A percentile compares a stretch with the other conserved stretches of the same genome.
These are phyloP conservation scores for Metschnikowia rubicola DNA, from an alignment of 805 yeast species.

Conservation along the genomic window DNA sequence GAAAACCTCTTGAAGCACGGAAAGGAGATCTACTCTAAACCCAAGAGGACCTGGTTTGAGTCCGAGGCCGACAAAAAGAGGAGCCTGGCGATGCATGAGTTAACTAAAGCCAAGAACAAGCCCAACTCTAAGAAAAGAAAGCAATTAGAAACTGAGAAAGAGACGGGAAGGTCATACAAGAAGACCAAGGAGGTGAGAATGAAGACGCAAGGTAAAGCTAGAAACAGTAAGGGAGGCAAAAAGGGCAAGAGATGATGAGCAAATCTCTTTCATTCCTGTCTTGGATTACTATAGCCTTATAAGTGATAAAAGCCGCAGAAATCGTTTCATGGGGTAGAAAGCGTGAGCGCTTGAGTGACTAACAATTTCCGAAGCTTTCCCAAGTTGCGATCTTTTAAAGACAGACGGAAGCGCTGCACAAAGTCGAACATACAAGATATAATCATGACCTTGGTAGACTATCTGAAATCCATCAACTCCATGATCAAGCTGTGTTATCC, in stretches of 20 bases:
- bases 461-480: too few relatives aligned
- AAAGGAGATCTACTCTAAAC: conserved; percentile 82
- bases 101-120: conserved; percentile 50
- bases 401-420: too few relatives aligned
- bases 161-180: conserved; percentile 60
- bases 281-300: too few relatives aligned
- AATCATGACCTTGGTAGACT: too few relatives aligned
- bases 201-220: conserved; percentile 17
- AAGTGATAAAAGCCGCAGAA: too few relatives aligned
- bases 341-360: too few relatives aligned
- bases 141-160: conserved; percentile 56
- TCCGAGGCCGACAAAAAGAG: conserved; percentile 50
- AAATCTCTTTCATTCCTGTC: too few relatives aligned
- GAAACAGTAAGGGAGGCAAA: conserved; percentile 13
- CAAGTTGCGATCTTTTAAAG: too few relatives aligned
- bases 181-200: conserved; percentile 75
- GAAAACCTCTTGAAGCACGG: conserved; percentile 77
- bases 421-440: too few relatives aligned
- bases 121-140: conserved; percentile 70
- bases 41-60: conserved; percentile 97
- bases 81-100: conserved; percentile 33
- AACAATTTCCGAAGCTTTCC: too few relatives aligned
- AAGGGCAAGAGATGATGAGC: conserved; percentile 5
- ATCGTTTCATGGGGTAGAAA: too few relatives aligned
- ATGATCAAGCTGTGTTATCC: too few relatives aligned